Evolutionary conservation across 83 land plant genomes (phyloP), one percentile per base, ranked within the genome.

Genomic region (Diphasiastrum complanatum): DNA sequence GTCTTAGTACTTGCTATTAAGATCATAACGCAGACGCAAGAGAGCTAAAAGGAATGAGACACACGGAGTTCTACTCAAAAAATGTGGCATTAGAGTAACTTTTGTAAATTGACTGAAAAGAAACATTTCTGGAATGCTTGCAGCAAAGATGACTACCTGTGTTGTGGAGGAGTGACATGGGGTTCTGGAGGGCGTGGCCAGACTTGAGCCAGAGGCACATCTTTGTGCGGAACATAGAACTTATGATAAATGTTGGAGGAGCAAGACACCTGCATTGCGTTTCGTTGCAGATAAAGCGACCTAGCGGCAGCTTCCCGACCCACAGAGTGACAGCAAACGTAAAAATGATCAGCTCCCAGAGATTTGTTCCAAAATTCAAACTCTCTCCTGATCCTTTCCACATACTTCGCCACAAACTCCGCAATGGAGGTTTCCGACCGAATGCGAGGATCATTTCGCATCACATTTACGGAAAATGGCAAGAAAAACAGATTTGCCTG

Each of bases 171-270:
- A 75, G 40, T 60, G 20, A 67, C 25, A 1, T 5, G 2, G 12
- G 50, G 16, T 28, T 75, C 68, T 18, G 50, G 52, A 4, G 3
- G 25, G 12, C 82, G 67, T 31, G 82, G 82, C 82, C 82, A 79
- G 40, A 79, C 76, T 43, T 79, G 82, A 11, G 82, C 79, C 53
- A 79, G 45, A 4, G 63, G 63, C 1, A 79, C 48, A 45, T 79
- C 82, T 52, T 79, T 79, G 51, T 75, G 82, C 0, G 79, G 20
- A 47, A 70, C 60, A 45, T 62, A 75, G 20, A 71, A 41, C 64
- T 70, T 79, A 49, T 79, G 82, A 37, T 65, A 79, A 47, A 75
- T 75, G 47, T 70, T 79, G 24, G 82, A 65, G 19, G 82, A 79
- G 72, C 82, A 79, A 36, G 75, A 58, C 20, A 71, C 75, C 61